Base-by-base conservation (phyloP, 2,329 filamentous ascomycete species). In the Myriosclerotinia scirpicola region DNA sequence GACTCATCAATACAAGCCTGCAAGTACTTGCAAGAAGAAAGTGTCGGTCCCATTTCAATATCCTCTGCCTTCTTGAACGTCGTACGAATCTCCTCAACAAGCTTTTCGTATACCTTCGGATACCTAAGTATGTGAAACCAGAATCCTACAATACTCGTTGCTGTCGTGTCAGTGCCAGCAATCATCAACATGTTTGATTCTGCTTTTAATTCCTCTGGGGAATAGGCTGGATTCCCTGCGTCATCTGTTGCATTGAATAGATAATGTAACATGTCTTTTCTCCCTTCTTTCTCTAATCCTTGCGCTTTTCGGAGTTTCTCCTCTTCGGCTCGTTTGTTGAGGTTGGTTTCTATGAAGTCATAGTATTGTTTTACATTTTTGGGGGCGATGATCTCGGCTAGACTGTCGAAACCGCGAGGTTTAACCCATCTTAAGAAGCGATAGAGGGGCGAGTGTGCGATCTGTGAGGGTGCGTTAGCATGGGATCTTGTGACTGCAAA, bases 171-270 rank as follows among this genome's bases (percentile, higher is more conserved):
- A 5, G 22, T 54, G 6, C 61, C 52, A 11, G 17, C 38, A 14
- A 55, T 5, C 1, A 55, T n/a, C 3, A 64, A 7, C 36, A 48
- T 14, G n/a, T 34, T 30, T 38, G 61, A 50, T 44, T 64, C 61
- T 8, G n/a, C 38, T 20, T 26, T n/a, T 11, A 55, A 7, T 34
- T 64, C 52, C 11, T n/a, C 50, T 3, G 11, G 20, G 5, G 48
- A 15, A 36, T 54, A 20, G 7, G n/a, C 95, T 0, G 92, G 92
- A 73, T 98, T 93, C 73, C 94, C 91, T 20, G 93, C 92, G 69
- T 98, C 94, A 70, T 97, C 93, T 30, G 94, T 97, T 0, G 95
- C 98, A 79, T 98, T 98, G 81, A 98, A 97, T 76, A 99, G 48
- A 2, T n/a, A 54, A 14, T 44, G 60, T 14, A 34, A 34, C 15